These are phyloP conservation scores for Jatropha multifida DNA, from an alignment of 441 rosid species.

Conservation along the genomic window DNA sequence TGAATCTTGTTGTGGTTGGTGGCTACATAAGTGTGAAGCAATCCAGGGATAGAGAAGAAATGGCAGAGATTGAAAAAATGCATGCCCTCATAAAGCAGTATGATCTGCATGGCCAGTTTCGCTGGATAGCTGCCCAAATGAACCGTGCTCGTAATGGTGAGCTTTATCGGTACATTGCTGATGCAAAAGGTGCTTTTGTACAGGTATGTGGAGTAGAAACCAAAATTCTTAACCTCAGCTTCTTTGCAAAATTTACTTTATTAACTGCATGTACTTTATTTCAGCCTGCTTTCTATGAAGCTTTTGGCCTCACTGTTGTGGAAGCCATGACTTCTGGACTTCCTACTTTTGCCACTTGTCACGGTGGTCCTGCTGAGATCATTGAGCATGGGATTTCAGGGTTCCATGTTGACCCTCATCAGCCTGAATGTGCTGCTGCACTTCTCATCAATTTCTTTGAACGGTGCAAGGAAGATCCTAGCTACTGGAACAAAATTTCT, in stretches of 20 bases:
- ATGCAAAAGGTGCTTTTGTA: slow-evolving; percentile 57
- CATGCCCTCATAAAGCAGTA: slow-evolving; percentile 48
- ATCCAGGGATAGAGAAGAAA: slow-evolving; percentile 69
- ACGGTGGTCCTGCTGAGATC: slow-evolving; percentile 73
- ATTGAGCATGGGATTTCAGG: slow-evolving; percentile 63
- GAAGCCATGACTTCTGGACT: slow-evolving; percentile 79
- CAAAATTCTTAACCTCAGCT: background rate
- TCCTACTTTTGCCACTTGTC: slow-evolving; percentile 75
- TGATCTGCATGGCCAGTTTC: slow-evolving; percentile 54
- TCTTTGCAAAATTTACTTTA: background rate
- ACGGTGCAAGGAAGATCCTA: slow-evolving; percentile 42
- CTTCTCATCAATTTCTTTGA: slow-evolving; percentile 48
- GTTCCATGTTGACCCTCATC: slow-evolving; percentile 68
- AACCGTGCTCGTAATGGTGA: slow-evolving; percentile 67
- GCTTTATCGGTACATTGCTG: slow-evolving; percentile 65
- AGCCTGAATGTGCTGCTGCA: slow-evolving; percentile 49
- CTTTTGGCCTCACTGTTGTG: slow-evolving; percentile 74
- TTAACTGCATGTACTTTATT: background rate
- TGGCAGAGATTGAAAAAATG: slow-evolving; percentile 65
- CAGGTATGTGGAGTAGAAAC: slow-evolving; percentile 35
- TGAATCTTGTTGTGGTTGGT: slow-evolving; percentile 63
- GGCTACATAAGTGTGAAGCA: slow-evolving; percentile 52
- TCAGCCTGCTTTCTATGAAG: slow-evolving; percentile 77
- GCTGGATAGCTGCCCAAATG: slow-evolving; percentile 64
- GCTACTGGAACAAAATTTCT: slow-evolving; percentile 53